Percentiles rank a stretch among this genome's conserved stretches.
Conservation (phyloP, 345 rosid genomes). For the Melaleuca quinquenervia region DNA sequence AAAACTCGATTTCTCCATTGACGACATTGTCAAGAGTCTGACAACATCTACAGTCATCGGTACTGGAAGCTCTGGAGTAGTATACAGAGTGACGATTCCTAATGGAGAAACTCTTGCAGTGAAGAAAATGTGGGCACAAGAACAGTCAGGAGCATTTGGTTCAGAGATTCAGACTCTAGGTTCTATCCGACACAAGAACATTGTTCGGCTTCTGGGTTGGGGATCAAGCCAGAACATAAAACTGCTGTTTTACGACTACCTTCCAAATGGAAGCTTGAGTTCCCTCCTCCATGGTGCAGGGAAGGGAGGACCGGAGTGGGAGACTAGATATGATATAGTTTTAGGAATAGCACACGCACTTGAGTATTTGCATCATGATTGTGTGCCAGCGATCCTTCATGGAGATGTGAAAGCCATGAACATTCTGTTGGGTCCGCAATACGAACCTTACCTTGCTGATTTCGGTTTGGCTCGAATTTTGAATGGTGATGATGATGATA, state of each 20-base stretch:
- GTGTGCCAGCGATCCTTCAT: conserved; percentile 79
- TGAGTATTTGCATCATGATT: conserved; percentile 87
- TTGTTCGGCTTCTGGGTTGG: conserved; percentile 83
- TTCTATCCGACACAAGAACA: conserved; percentile 77
- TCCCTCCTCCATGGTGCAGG: conserved; percentile 86
- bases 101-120: conserved; percentile 78
- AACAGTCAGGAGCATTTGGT: conserved; percentile 68
- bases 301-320: conserved; percentile 82
- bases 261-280: conserved; percentile 86
- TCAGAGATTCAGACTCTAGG: conserved; percentile 86
- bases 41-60: conserved; percentile 82
- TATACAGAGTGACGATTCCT: conserved; percentile 54
- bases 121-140: conserved; percentile 87
- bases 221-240: conserved; percentile 63
- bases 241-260: conserved; percentile 88
- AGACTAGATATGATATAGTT: conserved; percentile 54
- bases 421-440: conserved; percentile 62
- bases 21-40: conserved; percentile 46
- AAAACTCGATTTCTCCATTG: conserved; percentile 73
- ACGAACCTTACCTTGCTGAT: conserved; percentile 79
- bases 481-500: conserved; percentile 9
- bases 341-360: conserved; percentile 86
- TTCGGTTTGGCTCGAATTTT: conserved; percentile 69
- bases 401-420: conserved; percentile 99
- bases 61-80: conserved; percentile 95